A percentile compares a stretch with the other conserved stretches of the same genome.
phyloP scores from a whole-genome alignment of 2,329 filamentous ascomycete species.

The Colletotrichum sp. region DNA sequence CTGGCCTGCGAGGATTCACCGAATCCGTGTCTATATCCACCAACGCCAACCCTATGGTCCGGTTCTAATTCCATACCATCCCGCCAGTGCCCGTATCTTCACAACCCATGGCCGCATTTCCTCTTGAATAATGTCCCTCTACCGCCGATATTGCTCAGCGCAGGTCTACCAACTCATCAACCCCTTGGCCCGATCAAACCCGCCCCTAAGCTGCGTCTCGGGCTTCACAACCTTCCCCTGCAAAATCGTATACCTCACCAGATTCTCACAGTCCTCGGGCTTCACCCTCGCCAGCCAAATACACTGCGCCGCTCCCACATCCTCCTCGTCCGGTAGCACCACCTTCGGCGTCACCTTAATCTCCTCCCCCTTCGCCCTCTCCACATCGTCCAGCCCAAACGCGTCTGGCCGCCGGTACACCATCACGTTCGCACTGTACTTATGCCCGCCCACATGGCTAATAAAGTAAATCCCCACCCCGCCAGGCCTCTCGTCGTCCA shows the following conservation, averaged over 20 bases:
- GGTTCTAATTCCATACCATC: neutral
- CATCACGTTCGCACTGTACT: constrained; percentile 94
- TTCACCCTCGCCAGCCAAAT: constrained; percentile 88
- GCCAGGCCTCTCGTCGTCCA: constrained; percentile 86
- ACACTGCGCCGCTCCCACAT: constrained; percentile 77
- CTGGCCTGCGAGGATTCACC: neutral
- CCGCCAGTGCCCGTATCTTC: neutral
- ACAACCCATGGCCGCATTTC: neutral
- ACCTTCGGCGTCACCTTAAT: constrained; percentile 34
- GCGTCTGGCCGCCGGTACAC: constrained; percentile 75
- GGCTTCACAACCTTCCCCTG: constrained; percentile 96
- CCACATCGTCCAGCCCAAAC: constrained; percentile 57
- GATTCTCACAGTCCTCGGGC: constrained; percentile 92
- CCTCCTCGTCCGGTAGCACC: constrained; percentile 37
- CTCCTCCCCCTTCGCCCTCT: constrained; percentile 39
- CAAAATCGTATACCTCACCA: constrained; percentile 86
- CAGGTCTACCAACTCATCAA: constrained; percentile 80
- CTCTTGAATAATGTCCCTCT: neutral
- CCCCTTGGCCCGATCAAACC: constrained; percentile 84
- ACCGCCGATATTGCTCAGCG: neutral
- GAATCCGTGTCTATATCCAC: neutral
- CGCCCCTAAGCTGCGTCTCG: constrained; percentile 81
- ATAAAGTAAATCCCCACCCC: constrained; percentile 98
- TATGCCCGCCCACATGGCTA: constrained; percentile 94
- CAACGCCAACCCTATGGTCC: neutral